Evolutionary conservation across 2,329 filamentous ascomycete genomes (phyloP).

Genomic region (Alternaria sp.): DNA sequence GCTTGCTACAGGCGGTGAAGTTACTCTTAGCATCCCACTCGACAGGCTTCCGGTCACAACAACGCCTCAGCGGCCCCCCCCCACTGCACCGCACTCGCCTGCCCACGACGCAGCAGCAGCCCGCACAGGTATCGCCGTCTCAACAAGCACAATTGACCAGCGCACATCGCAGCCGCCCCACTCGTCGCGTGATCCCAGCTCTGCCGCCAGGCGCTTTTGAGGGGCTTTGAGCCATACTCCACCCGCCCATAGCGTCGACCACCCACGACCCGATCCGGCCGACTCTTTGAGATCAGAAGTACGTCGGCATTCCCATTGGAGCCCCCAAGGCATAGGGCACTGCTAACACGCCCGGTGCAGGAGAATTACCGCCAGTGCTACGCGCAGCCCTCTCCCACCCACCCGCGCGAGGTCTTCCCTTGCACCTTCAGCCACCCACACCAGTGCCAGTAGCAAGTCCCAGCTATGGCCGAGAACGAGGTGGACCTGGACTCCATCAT

Average conservation of each 20-base stretch:
- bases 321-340: constrained; percentile 12
- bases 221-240: constrained; percentile 50
- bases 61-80: constrained; percentile 41
- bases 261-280: constrained; percentile 22
- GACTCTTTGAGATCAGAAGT: constrained; percentile 39
- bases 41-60: constrained; percentile 43
- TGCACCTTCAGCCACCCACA: constrained; percentile 32
- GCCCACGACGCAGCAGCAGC: constrained; percentile 37
- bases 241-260: constrained; percentile 32
- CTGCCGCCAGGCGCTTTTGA: constrained; percentile 46
- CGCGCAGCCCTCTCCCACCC: constrained; percentile 34
- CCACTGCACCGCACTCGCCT: constrained; percentile 36
- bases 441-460: constrained; percentile 44
- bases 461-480: constrained; percentile 80
- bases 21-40: constrained; percentile 44
- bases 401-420: constrained; percentile 46
- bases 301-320: constrained; percentile 20
- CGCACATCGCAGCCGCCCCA: constrained; percentile 28
- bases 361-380: constrained; percentile 29
- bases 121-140: constrained; percentile 35
- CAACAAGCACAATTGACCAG: constrained; percentile 38
- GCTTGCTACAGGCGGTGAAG: constrained; percentile 47
- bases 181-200: constrained; percentile 44
- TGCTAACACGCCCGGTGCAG: constrained; percentile 26
- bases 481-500: constrained; percentile 99